Evolutionary conservation across 768 basidiomycete genomes (phyloP), one percentile per base, ranked within the genome.

Genomic region (Coprinopsis sp.): DNA sequence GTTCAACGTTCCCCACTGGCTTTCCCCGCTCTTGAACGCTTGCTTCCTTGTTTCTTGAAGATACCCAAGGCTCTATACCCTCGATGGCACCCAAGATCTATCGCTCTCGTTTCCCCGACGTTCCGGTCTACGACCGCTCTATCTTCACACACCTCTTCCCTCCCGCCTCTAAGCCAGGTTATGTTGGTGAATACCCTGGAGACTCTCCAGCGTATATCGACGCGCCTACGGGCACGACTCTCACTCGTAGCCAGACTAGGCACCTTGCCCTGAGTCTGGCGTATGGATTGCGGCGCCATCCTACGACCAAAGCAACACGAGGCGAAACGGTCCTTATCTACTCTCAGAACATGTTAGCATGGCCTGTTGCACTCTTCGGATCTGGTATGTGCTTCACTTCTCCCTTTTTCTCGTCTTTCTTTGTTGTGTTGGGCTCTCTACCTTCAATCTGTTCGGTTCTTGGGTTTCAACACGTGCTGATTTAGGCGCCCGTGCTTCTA

Each of bases 301-400:
- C 67, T 1, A 46, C 51, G 6, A 62, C 66, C 2, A 41, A 47
- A 36, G 63, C 60, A 3, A 70, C 64, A 28, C 68, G 76, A 13
- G 81, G 82, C 0, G 78, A 83, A 41, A 77, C 78, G 0, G 69
- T 79, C 14, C 69, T 87, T 49, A 68, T 91, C 4, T 89, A 76
- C 58, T 82, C 82, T 1, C 81, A 76, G 7, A 91, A 92, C 63
- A 79, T 71, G 16, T 54, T 90, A 7, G 58, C 59, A 4, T 77
- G 72, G 71, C 75, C 76, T 0, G 64, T 77, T 13, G 66, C 68
- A 12, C 52, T 76, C 8, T 73, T 74, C 54, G 77, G 77, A 14
- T 64, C 70, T 47, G 68, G 75, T 70, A 33, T 21, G 63, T 55
- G 22, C 5, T n/a, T n/a, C n/a, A n/a, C n/a, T n/a, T n/a, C n/a